Base-by-base conservation (phyloP, 2,329 filamentous ascomycete species). In the Ceratocystis harringtonii region DNA sequence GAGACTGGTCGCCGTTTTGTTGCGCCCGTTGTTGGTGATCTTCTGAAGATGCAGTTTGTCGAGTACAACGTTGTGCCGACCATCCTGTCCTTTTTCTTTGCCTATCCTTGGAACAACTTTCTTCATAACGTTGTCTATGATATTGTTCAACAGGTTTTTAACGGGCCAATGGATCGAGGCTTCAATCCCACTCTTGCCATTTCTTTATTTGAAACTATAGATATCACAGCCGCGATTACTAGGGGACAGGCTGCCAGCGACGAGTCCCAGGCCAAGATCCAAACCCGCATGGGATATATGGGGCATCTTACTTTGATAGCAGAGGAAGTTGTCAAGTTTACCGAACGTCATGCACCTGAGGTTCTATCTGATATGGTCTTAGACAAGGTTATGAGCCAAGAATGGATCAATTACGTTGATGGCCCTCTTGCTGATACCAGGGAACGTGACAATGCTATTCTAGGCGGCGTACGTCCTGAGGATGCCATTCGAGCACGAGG, bases 91-190 rank as follows among this genome's bases (percentile, higher is more conserved):
- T 97, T 97, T 78, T 99, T 99, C 77, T 99, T 99, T 79, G 85
- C 88, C 67, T 99, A 97, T 72, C 92, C 94, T 0, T 99, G 94
- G 94, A 99, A 99, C 76, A 99, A 99, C 75, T 99, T 99, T 73
- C 81, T 99, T 57, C 94, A 99, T 76, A 99, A 99, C 72, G 94
- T 99, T 55, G 94, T 99, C 61, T 99, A 99, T 73, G 94, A 99
- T 74, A 92, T 99, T 72, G 90, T 99, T 55, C 94, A 99, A 75
- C 94, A 99, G 78, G 94, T 99, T 0, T 97, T 99, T 75, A 99
- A 99, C 73, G 94, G 94, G 7, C 91, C 91, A 0, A 96, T 99
- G 89, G 92, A 97, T 70, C 88, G 91, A 68, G 92, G 94, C 32
- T 96, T 88, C 77, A 99, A 99, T 75, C 86, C 90, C 10, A 87